A percentile compares a stretch with the other conserved stretches of the same genome.
phyloP scores from a whole-genome alignment of 768 basidiomycete genomes.

The Lactarius pseudohatsudake region DNA sequence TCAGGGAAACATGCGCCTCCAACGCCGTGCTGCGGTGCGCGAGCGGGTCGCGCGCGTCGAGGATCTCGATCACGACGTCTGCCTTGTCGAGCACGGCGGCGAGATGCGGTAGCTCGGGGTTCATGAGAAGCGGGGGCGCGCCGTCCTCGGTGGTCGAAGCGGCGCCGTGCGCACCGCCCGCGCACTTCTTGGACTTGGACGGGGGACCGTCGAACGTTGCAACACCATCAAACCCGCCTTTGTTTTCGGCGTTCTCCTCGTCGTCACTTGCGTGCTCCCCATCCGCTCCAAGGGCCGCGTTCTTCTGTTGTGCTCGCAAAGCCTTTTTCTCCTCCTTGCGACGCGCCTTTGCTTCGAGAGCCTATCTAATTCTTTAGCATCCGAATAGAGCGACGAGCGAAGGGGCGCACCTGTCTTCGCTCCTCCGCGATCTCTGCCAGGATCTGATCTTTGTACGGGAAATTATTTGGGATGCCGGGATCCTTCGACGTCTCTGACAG shows the following conservation, averaged over 20 bases:
- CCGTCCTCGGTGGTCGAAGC: slow-evolving; percentile 36
- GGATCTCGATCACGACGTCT: slow-evolving; percentile 76
- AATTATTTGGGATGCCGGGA: slow-evolving; percentile 89
- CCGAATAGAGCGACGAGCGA: background rate
- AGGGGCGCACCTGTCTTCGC: slow-evolving; percentile 60
- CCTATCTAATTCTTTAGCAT: slow-evolving; percentile 41
- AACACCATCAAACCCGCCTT: slow-evolving; percentile 47
- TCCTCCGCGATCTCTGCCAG: slow-evolving; percentile 86
- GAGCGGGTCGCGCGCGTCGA: slow-evolving; percentile 83
- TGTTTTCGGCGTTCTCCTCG: slow-evolving; percentile 34
- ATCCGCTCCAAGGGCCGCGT: slow-evolving; percentile 23
- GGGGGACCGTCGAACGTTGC: slow-evolving; percentile 34
- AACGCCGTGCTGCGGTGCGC: slow-evolving; percentile 64
- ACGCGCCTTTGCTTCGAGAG: slow-evolving; percentile 71
- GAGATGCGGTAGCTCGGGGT: slow-evolving; percentile 61
- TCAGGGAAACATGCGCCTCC: slow-evolving; percentile 52
- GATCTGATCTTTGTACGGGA: slow-evolving; percentile 93
- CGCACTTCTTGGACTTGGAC: slow-evolving; percentile 28
- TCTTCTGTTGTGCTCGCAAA: slow-evolving; percentile 33
- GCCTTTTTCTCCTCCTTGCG: slow-evolving; percentile 66
- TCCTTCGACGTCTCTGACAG: slow-evolving; percentile 75
- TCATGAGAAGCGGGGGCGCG: slow-evolving; percentile 54
- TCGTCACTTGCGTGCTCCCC: slow-evolving; percentile 27
- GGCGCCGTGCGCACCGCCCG: slow-evolving; percentile 31
- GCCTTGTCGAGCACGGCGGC: slow-evolving; percentile 69